Evolutionary conservation across 108 stramenopile genomes (phyloP).

Genomic region (Fragilariopsis cylindrus): DNA sequence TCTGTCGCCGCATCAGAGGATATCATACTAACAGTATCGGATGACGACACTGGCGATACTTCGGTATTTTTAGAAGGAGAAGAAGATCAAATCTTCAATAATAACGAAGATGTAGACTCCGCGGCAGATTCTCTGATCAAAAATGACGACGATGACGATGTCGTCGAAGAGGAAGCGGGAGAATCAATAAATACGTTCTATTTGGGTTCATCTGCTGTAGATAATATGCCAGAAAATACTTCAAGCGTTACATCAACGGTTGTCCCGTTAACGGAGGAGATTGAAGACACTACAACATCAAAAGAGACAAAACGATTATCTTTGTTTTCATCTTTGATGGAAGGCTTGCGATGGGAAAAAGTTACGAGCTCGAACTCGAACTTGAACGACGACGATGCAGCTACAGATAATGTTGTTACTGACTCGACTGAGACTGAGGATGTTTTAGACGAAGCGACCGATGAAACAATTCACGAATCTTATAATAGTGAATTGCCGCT

Average conservation of each 20-base stretch:
- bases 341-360: conserved; percentile 1
- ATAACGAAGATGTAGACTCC: neutral
- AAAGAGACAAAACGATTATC: neutral
- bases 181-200: neutral
- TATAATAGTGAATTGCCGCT: no score
- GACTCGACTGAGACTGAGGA: neutral
- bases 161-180: neutral
- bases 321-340: conserved; percentile 6
- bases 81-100: neutral
- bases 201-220: conserved; percentile 15
- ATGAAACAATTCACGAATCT: neutral
- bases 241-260: neutral
- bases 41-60: neutral
- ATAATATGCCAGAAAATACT: conserved; percentile 4
- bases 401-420: neutral
- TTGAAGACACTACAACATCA: neutral
- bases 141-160: neutral
- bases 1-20: neutral
- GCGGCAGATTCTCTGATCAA: neutral
- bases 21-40: neutral
- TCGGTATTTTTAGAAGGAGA: neutral
- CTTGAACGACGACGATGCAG: neutral
- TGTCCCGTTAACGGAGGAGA: neutral
- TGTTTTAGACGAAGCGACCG: neutral
- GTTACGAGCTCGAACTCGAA: neutral